A percentile compares a stretch with the other conserved stretches of the same genome.
Conservation (phyloP, 768 basidiomycete genomes). For the Pleurotus salmoneostramineus region DNA sequence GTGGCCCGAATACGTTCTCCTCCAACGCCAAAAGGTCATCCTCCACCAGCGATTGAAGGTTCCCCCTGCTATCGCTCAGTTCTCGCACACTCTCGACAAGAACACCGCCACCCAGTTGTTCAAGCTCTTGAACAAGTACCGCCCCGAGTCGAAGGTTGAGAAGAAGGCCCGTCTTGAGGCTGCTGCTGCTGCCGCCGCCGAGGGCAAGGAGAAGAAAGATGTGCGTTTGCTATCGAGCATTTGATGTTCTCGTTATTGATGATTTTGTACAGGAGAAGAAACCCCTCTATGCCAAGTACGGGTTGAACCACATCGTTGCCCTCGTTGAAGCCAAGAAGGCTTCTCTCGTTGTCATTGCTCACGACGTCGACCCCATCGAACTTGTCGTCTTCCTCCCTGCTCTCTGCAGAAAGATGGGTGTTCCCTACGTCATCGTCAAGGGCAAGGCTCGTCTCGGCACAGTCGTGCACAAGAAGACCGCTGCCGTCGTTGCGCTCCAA, state of each 20-base stretch:
- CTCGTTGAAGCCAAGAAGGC: slow-evolving; percentile 98
- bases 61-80: slow-evolving; percentile 96
- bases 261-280: slow-evolving; percentile 72
- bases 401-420: slow-evolving; percentile 99
- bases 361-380: slow-evolving; percentile 99
- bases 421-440: slow-evolving; percentile 98
- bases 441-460: slow-evolving; percentile 98
- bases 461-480: slow-evolving; percentile 98
- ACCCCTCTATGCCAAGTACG: slow-evolving; percentile 93
- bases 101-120: slow-evolving; percentile 98
- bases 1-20: slow-evolving; percentile 98
- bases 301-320: slow-evolving; percentile 94
- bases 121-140: slow-evolving; percentile 97
- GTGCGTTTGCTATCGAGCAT: slow-evolving; percentile 30
- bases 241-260: not conserved
- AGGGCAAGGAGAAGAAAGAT: slow-evolving; percentile 64
- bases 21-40: slow-evolving; percentile 98
- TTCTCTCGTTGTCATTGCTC: slow-evolving; percentile 89
- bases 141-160: slow-evolving; percentile 92
- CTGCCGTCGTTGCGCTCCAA: slow-evolving; percentile 85
- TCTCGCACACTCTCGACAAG: slow-evolving; percentile 97
- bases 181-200: slow-evolving; percentile 73
- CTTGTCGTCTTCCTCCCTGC: slow-evolving; percentile 98
- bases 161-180: slow-evolving; percentile 91
- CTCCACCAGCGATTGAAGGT: slow-evolving; percentile 97